Evolutionary conservation across 2,329 filamentous ascomycete species (phyloP), one percentile per base, ranked within the genome.

Genomic region (Fusarium xylarioides): DNA sequence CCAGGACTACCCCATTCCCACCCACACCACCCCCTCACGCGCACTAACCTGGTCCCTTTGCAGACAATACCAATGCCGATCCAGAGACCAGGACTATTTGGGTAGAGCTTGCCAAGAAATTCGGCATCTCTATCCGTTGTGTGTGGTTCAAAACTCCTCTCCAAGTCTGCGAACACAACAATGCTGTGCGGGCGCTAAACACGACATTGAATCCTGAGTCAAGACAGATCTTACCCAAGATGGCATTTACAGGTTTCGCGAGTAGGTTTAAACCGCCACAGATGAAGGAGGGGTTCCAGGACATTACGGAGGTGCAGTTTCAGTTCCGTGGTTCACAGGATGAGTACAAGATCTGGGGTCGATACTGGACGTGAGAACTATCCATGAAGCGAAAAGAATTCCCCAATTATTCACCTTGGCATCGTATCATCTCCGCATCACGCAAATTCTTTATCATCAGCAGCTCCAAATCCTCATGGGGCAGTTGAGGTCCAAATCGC

Each of bases 1-100:
- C 47, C 40, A 37, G 32, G 34, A 8, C 42, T 50, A 68, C 66
- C 50, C 55, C 56, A 50, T 58, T 72, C 63, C 70, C 63, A 66
- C 74, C 73, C 61, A 66, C 74, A 70, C 67, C 69, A 59, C 63
- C 26, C 53, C 70, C 63, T 74, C 60, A 47, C 64, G 61, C 58
- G 64, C 58, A 61, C 58, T 64, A 59, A 71, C 68, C n/a, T 49
- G 61, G 59, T 55, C 74, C 68, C 43, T 34, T 43, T 47, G 63
- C 55, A 96, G 96, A 99, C 82, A 98, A 97, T 81, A 98, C 96
- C n/a, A 99, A 99, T 80, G 90, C 95, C 35, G 93, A 97, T 82
- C 81, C 86, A 16, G 92, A 93, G 58, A 94, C 92, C 30, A 89
- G 96, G 73, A 87, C 88, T n/a, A 84, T 93, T 68, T 98, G 95